Evolutionary conservation across 2,329 filamentous ascomycete genomes (phyloP).

Genomic region (Metarhizium guizhouense): DNA sequence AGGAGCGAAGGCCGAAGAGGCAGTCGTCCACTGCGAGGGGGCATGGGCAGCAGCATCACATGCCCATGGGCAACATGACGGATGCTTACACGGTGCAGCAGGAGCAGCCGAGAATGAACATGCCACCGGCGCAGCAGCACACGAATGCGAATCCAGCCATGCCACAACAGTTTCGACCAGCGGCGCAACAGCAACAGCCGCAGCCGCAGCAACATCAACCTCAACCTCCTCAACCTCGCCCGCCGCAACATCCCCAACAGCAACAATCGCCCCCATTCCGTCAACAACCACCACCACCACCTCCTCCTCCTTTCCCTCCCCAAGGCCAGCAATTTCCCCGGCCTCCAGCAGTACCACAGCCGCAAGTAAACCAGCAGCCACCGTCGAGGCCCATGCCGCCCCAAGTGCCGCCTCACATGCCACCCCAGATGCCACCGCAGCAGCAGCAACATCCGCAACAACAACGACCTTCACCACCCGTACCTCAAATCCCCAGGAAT

Average conservation of each 20-base stretch:
- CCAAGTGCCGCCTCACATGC: background rate
- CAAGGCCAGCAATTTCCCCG: background rate
- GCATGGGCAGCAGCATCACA: background rate
- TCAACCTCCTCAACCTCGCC: background rate
- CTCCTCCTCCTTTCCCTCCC: background rate
- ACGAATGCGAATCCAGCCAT: background rate
- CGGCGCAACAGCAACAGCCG: background rate
- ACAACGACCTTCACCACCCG: background rate
- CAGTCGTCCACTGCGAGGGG: background rate
- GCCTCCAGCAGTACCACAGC: background rate
- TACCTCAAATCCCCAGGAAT: background rate
- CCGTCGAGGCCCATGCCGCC: background rate
- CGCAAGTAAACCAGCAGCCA: background rate
- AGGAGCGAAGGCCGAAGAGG: conserved; percentile 8
- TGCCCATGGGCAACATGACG: background rate
- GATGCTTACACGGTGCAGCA: background rate
- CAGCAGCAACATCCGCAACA: background rate
- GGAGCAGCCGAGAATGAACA: background rate
- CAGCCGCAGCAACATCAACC: background rate
- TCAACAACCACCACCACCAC: background rate
- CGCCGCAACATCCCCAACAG: background rate
- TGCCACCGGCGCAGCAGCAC: background rate
- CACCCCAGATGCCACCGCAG: background rate
- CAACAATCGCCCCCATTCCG: background rate
- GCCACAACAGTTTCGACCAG: background rate